phyloP scores from a whole-genome alignment of 1,139 yeast genomes.

The Candida smagusa region DNA sequence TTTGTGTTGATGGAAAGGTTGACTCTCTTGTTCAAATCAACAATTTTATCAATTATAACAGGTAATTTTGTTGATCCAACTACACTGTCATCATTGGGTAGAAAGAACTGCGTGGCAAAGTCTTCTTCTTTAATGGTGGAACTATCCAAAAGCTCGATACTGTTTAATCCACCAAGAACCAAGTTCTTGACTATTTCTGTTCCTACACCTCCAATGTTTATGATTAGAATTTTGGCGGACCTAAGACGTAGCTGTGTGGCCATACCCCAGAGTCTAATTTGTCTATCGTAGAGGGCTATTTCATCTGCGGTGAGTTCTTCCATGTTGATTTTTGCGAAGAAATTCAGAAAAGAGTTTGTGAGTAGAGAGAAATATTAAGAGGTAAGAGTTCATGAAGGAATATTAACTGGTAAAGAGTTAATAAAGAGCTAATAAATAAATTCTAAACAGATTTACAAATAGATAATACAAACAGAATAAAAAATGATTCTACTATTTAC shows the following conservation, averaged over 20 bases:
- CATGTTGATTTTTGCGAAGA: constrained; percentile 1
- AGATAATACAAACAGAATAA: background rate
- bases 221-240: constrained; percentile 64
- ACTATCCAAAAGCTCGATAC: constrained; percentile 66
- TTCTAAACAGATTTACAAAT: no score
- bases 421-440: no score
- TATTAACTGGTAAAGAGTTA: no score
- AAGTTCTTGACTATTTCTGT: constrained; percentile 81
- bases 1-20: constrained; percentile 41
- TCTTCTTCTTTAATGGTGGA: constrained; percentile 58
- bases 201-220: constrained; percentile 71
- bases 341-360: background rate
- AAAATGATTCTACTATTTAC: background rate
- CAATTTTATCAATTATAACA: constrained; percentile 52
- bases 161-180: constrained; percentile 85
- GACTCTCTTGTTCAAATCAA: constrained; percentile 79
- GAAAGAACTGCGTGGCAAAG: constrained; percentile 74
- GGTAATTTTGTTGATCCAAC: constrained; percentile 55
- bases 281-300: constrained; percentile 90
- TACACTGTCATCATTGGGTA: constrained; percentile 47
- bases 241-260: constrained; percentile 85
- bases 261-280: constrained; percentile 94
- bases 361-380: background rate
- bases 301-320: constrained; percentile 51
- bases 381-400: no score